These are phyloP conservation scores for Triglochin maritima DNA, from an alignment of 106 monocot genomes.

Conservation along the genomic window DNA sequence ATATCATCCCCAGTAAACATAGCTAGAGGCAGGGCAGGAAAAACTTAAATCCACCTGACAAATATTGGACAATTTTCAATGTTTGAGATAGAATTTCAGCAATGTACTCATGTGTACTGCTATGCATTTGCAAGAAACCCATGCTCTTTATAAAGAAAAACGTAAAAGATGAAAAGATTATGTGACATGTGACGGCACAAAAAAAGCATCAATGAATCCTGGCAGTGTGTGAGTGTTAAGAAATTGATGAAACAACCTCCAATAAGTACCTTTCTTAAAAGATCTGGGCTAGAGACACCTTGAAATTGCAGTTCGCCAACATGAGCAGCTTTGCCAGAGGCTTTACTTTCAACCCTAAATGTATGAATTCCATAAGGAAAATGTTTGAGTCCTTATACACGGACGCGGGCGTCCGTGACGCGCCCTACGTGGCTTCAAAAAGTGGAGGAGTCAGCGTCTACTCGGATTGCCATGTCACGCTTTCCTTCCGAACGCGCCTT, in stretches of 20 bases:
- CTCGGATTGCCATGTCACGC: no score
- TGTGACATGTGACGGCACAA: background rate
- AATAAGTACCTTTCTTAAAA: constrained; percentile 54
- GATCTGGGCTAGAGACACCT: constrained; percentile 48
- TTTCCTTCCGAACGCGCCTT: no score
- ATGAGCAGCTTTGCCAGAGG: constrained; percentile 49
- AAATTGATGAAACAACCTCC: background rate
- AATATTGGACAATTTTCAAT: no score
- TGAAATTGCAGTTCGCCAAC: constrained; percentile 72
- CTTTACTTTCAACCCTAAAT: constrained; percentile 56
- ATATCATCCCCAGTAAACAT: no score
- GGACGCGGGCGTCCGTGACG: no score
- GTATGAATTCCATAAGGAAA: constrained; percentile 70
- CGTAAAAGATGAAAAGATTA: background rate
- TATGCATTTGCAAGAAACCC: background rate
- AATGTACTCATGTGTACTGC: no score
- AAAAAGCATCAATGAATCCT: background rate
- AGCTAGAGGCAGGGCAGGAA: background rate
- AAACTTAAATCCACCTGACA: background rate
- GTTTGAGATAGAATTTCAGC: no score
- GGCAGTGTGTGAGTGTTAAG: background rate
- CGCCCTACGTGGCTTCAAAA: no score
- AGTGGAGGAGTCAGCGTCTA: no score
- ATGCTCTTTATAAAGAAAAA: background rate
- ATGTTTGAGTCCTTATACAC: no score